phyloP scores from a whole-genome alignment of 371 early-diverging fungal genomes.

The Zopfochytrium polystomum region DNA sequence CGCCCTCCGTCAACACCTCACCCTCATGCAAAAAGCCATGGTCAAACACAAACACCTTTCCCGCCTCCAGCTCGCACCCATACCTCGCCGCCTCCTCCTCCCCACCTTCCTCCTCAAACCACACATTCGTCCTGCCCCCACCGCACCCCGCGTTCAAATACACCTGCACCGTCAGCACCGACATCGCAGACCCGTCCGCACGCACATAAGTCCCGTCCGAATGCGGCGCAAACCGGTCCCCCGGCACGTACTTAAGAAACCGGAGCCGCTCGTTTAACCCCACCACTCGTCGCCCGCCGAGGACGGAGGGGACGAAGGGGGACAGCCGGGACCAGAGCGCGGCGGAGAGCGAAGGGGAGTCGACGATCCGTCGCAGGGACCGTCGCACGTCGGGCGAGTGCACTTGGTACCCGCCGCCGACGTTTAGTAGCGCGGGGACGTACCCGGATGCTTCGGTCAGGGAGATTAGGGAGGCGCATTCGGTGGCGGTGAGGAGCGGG shows the following conservation, averaged over 20 bases:
- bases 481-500: slow-evolving; percentile 28
- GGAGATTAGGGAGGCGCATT: slow-evolving; percentile 32
- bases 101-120: slow-evolving; percentile 16
- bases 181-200: slow-evolving; percentile 41
- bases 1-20: slow-evolving; percentile 7
- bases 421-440: slow-evolving; percentile 33
- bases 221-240: slow-evolving; percentile 46
- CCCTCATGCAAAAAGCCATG: slow-evolving; percentile 32
- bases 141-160: slow-evolving; percentile 51
- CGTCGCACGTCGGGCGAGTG: slow-evolving; percentile 33
- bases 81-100: slow-evolving; percentile 15
- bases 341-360: slow-evolving; percentile 28
- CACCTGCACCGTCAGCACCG: slow-evolving; percentile 47
- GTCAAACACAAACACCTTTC: slow-evolving; percentile 43
- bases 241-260: slow-evolving; percentile 46
- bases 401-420: slow-evolving; percentile 32
- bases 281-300: slow-evolving; percentile 1
- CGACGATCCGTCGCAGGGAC: slow-evolving; percentile 41
- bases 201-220: slow-evolving; percentile 45
- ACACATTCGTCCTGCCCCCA: slow-evolving; percentile 64
- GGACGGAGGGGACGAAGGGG: neutral
- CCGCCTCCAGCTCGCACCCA: slow-evolving; percentile 17
- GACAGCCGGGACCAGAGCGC: no score
- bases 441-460: slow-evolving; percentile 26
- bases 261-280: slow-evolving; percentile 53